phyloP scores from a whole-genome alignment of 257 asterid species.

The Lithospermum erythrorhizon region DNA sequence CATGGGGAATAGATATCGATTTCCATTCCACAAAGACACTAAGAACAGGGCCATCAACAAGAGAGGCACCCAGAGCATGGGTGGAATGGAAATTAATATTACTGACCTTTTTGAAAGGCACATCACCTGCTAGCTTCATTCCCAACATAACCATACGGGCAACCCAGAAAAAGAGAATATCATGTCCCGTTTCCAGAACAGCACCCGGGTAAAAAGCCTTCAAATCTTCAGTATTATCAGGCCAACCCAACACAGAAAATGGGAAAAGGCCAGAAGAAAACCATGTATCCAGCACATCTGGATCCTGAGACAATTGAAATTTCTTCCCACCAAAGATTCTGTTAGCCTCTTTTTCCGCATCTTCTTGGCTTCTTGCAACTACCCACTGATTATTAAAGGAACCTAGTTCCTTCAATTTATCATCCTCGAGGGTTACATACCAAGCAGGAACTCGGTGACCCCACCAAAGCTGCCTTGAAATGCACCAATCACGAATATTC shows the following conservation, averaged over 20 bases:
- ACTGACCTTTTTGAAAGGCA: constrained; percentile 78
- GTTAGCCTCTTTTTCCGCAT: constrained; percentile 56
- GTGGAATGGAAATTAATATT: neutral
- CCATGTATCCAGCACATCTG: constrained; percentile 97
- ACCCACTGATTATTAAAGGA: constrained; percentile 62
- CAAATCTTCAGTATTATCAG: constrained; percentile 72
- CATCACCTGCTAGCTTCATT: constrained; percentile 86
- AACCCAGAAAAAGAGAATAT: constrained; percentile 92
- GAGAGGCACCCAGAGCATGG: too few relatives aligned
- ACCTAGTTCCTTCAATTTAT: constrained; percentile 64
- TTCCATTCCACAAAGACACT: too few relatives aligned
- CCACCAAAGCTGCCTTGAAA: constrained; percentile 99
- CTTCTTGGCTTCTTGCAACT: constrained; percentile 68
- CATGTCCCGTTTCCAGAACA: constrained; percentile 93
- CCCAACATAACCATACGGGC: constrained; percentile 99
- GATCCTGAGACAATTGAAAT: constrained; percentile 65
- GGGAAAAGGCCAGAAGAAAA: constrained; percentile 95
- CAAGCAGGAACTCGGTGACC: constrained; percentile 95
- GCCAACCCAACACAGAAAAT: constrained; percentile 87
- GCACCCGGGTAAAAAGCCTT: constrained; percentile 77
- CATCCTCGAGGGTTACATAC: constrained; percentile 66
- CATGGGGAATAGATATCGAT: too few relatives aligned
- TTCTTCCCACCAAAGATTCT: constrained; percentile 45
- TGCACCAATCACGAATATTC: constrained; percentile 95
- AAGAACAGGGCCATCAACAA: too few relatives aligned